Evolutionary conservation across 1,284 basidiomycete genomes (phyloP), one percentile per base, ranked within the genome.

Genomic region (Tilletia horrida): DNA sequence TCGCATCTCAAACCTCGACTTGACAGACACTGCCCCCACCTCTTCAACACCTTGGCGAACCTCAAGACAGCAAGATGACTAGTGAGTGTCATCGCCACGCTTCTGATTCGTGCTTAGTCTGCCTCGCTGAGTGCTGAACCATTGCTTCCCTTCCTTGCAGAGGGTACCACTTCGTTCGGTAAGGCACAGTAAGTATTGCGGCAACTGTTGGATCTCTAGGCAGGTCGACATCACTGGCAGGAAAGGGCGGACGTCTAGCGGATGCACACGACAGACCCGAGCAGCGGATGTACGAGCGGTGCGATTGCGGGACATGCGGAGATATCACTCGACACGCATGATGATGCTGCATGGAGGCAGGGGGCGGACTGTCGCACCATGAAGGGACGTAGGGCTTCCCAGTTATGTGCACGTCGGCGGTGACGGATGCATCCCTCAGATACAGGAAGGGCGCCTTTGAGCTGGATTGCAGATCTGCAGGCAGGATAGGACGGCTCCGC

Each of bases 131-230:
- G 16, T 64, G 13, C 63, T 64, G 45, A 52, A 14, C 29, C 3
- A 2, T 23, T 16, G 31, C n/a, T 27, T 48, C 11, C 1, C 45
- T 35, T 16, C 13, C 29, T 1, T 64, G 21, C 62, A 71, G 76
- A 81, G 79, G 80, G 80, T 79, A 81, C 80, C 66, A 79, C 76
- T 71, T 78, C 77, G 69, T 78, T 81, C 71, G 80, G 80, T 81
- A 80, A 80, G 79, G 75, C 79, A 70, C 80, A 81, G 79, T 81
- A 76, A 73, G 79, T 81, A 77, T 76, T 11, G 35, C 35, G 35
- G 35, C 35, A 11, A 40, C 11, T 40, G 35, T 40, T 11, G 11
- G 35, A 11, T 40, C 35, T 40, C 11, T 4, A 40, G 35, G 35
- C 35, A 40, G 11, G 35, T 40, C 35, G 35, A 40, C 35, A 40